Conservation (phyloP, 768 basidiomycete genomes). For the Leccinum ochraceum region DNA sequence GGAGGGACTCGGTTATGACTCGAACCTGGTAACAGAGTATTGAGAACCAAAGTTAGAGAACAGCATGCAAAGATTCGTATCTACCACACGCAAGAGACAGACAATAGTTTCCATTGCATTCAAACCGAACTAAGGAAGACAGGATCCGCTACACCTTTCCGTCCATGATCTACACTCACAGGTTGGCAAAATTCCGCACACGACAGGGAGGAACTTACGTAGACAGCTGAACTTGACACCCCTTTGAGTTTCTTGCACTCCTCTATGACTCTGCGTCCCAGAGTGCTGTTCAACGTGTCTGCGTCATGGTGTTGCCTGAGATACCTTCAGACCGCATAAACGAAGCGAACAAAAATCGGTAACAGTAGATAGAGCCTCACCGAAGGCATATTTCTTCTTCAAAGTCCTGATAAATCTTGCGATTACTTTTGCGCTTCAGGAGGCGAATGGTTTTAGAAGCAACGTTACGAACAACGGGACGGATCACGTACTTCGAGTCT, state of each 20-base stretch:
- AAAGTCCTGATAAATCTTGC: constrained; percentile 76
- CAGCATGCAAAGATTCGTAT: background rate
- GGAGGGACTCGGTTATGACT: background rate
- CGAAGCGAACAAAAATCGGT: background rate
- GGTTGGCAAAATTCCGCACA: background rate
- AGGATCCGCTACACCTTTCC: constrained; percentile 20
- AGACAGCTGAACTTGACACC: constrained; percentile 35
- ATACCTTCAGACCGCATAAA: constrained; percentile 45
- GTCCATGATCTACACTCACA: constrained; percentile 19
- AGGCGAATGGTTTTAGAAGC: background rate
- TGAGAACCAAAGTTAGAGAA: background rate
- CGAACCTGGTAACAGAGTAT: background rate
- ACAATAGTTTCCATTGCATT: background rate
- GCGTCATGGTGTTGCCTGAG: constrained; percentile 57
- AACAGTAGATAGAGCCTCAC: constrained; percentile 31
- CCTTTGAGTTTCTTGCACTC: constrained; percentile 70
- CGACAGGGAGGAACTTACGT: constrained; percentile 13
- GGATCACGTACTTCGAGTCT: constrained; percentile 58
- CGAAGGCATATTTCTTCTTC: constrained; percentile 74
- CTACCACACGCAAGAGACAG: background rate
- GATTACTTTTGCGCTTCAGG: constrained; percentile 67
- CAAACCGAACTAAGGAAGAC: background rate
- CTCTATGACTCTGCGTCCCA: constrained; percentile 53
- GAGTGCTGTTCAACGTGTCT: constrained; percentile 49
- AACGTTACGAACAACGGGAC: background rate